Evolutionary conservation across 495 filamentous ascomycete species (phyloP).

Genomic region (Aspergillus avenaceus): DNA sequence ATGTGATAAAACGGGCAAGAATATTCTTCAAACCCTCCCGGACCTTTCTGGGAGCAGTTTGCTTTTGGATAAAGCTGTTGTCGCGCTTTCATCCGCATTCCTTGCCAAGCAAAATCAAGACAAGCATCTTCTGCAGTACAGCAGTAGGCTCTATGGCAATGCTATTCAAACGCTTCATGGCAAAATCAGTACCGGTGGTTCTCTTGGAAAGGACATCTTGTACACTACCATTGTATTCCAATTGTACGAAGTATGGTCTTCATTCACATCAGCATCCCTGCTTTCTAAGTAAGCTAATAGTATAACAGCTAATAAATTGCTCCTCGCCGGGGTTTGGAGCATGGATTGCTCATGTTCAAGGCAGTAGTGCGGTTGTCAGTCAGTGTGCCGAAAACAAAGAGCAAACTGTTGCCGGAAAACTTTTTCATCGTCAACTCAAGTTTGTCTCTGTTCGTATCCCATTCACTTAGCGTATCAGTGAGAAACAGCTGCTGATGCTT

Average conservation of each 20-base stretch:
- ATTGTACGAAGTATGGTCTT: slow-evolving; percentile 20
- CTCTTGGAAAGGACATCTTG: slow-evolving; percentile 17
- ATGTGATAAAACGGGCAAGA: slow-evolving; percentile 1
- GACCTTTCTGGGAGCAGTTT: slow-evolving; percentile 10
- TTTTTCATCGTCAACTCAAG: slow-evolving; percentile 22
- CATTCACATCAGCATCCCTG: neutral
- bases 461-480: neutral
- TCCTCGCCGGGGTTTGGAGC: slow-evolving; percentile 19
- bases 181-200: slow-evolving; percentile 11
- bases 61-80: slow-evolving; percentile 18
- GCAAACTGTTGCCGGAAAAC: slow-evolving; percentile 8
- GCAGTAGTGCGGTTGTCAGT: slow-evolving; percentile 18
- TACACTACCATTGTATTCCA: slow-evolving; percentile 25
- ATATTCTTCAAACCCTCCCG: slow-evolving; percentile 14
- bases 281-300: neutral
- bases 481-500: neutral
- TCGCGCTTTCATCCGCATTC: slow-evolving; percentile 16
- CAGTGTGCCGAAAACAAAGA: slow-evolving; percentile 8
- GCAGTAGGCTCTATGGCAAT: slow-evolving; percentile 19
- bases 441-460: slow-evolving; percentile 18
- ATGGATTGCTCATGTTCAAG: slow-evolving; percentile 25
- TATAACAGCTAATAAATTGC: slow-evolving; percentile 20
- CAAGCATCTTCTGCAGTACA: slow-evolving; percentile 15
- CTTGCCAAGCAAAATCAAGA: slow-evolving; percentile 19
- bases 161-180: slow-evolving; percentile 14